phyloP scores from a whole-genome alignment of 805 yeast species.

The Barnettozyma vustinii region DNA sequence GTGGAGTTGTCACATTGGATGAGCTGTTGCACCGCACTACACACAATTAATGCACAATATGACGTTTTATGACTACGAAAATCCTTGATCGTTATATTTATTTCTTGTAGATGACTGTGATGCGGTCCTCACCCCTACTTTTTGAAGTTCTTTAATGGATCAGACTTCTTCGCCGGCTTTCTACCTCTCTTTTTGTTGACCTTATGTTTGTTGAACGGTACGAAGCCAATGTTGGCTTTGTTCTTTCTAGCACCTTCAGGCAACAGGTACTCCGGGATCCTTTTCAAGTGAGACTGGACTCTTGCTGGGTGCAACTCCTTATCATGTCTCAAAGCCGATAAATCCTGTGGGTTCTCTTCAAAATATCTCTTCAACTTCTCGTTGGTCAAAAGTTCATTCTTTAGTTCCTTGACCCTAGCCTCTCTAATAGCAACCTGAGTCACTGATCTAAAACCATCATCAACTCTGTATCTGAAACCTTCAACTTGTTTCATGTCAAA shows the following conservation, averaged over 20 bases:
- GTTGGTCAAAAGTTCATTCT: conserved; percentile 78
- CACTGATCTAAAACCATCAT: conserved; percentile 94
- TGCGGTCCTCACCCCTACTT: conserved; percentile 7
- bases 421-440: conserved; percentile 87
- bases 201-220: conserved; percentile 60
- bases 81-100: not conserved
- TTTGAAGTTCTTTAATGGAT: conserved; percentile 61
- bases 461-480: conserved; percentile 93
- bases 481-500: conserved; percentile 91
- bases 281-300: conserved; percentile 77
- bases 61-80: not conserved
- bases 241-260: conserved; percentile 69
- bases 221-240: conserved; percentile 56
- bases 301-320: conserved; percentile 80
- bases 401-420: conserved; percentile 86
- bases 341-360: conserved; percentile 95
- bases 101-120: not conserved
- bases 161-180: conserved; percentile 40
- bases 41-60: not conserved
- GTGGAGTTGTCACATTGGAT: conserved; percentile 57
- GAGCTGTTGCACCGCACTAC: conserved; percentile 32
- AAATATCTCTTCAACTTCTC: conserved; percentile 91
- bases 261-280: conserved; percentile 87
- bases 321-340: conserved; percentile 85
- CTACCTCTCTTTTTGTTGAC: conserved; percentile 36